Base-by-base conservation (phyloP, 1,284 basidiomycete genomes). In the Fomitopsis schrenkii region DNA sequence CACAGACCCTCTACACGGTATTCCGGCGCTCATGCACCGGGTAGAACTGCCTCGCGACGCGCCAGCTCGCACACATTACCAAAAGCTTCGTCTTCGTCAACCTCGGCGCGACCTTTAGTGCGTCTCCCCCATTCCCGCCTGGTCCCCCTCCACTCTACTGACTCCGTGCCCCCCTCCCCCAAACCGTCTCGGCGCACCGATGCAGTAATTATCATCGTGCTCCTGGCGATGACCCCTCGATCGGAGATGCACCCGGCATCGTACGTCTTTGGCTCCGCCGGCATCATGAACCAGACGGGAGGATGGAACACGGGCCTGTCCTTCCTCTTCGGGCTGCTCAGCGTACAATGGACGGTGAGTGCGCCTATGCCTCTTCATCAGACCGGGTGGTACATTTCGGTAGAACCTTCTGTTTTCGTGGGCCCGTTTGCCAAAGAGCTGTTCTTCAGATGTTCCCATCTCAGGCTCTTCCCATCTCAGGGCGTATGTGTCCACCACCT, bases 301-400 rank as follows among this genome's bases (percentile, higher is more conserved):
- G 94, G 93, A 63, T 87, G 86, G 82, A 90, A 86, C 70, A 84
- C 81, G 40, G 94, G 93, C 0, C 76, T 97, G 57, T 88, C 93
- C 1, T 96, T 97, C 78, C 76, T 96, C 57, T 89, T 97, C 64
- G 95, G 95, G 33, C 76, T 97, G 59, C 78, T 96, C 59, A 93
- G 90, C 64, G 95, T 97, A 10, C 93, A 97, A 74, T 97, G 92
- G 93, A 94, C 91, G 61, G 89, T 92, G 72, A 63, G 87, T 76
- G 22, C 42, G 33, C 44, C 36, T 56, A n/a, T 54, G 22, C 22
- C 22, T 22, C 22, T 22, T 22, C 22, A 22, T 22, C 22, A 22
- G 22, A 22, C 22, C 22, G 22, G 22, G 22, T 22, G 22, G 22
- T 22, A 22, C 22, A 22, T 22, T 22, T 22, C 22, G 22, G 2